Conservation (phyloP, 345 rosid genomes). For the Euphorbia peplus region DNA sequence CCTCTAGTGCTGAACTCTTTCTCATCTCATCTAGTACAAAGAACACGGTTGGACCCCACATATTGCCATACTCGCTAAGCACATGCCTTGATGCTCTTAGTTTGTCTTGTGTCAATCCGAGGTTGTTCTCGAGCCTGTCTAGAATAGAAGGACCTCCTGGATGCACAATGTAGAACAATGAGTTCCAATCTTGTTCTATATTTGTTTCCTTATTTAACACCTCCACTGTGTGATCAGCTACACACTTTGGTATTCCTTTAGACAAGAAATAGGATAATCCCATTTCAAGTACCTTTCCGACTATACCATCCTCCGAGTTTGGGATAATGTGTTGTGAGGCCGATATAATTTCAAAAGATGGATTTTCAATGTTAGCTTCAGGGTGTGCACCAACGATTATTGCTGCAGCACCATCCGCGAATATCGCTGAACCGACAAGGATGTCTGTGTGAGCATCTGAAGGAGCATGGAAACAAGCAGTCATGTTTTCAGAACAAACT, state of each 20-base stretch:
- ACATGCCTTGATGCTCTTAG: no score
- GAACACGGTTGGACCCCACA: no score
- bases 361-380: slow-evolving; percentile 38
- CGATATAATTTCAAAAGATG: slow-evolving; percentile 53
- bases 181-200: slow-evolving; percentile 33
- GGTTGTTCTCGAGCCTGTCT: slow-evolving; percentile 48
- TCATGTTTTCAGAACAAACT: slow-evolving; percentile 55
- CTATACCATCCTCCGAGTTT: slow-evolving; percentile 63
- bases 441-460: slow-evolving; percentile 57
- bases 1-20: slow-evolving; percentile 45
- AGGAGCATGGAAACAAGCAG: slow-evolving; percentile 79
- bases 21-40: slow-evolving; percentile 75
- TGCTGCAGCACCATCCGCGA: no score
- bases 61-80: no score
- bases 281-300: slow-evolving; percentile 60
- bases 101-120: slow-evolving; percentile 47
- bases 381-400: slow-evolving; percentile 65
- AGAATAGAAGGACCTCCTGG: slow-evolving; percentile 72
- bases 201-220: no score
- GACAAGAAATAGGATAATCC: slow-evolving; percentile 26
- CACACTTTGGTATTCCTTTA: slow-evolving; percentile 13
- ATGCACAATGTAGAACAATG: slow-evolving; percentile 35
- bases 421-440: slow-evolving; percentile 66
- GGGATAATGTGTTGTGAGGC: no score
- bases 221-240: no score